These are phyloP conservation scores for Rhodamnia argentea DNA, from an alignment of 345 rosid species.

Conservation along the genomic window DNA sequence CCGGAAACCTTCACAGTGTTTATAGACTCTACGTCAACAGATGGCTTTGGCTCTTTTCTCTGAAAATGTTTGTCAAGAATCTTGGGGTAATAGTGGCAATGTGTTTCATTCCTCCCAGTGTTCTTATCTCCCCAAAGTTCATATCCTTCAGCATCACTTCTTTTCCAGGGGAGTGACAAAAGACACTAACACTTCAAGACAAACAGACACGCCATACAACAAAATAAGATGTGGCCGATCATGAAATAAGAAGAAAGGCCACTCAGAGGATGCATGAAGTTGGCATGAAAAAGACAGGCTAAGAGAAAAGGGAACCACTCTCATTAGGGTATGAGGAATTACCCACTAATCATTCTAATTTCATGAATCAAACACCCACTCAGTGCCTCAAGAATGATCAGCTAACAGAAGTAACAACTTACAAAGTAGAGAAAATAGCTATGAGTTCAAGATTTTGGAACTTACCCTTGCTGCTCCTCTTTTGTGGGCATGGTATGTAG, in stretches of 20 bases:
- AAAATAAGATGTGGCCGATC: background rate
- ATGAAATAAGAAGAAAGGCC: background rate
- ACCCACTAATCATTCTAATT: background rate
- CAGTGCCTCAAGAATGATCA: background rate
- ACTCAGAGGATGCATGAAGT: background rate
- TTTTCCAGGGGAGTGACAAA: background rate
- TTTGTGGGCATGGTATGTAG: conserved; percentile 75
- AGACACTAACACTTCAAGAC: background rate
- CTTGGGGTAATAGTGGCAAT: background rate
- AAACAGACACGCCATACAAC: background rate
- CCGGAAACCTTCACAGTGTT: background rate
- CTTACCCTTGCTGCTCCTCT: conserved; percentile 86
- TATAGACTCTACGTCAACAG: background rate
- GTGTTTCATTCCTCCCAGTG: background rate
- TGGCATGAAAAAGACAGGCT: background rate
- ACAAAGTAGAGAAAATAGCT: background rate
- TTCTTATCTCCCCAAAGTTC: background rate
- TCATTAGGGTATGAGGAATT: background rate
- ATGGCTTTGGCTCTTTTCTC: background rate
- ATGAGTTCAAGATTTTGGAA: background rate
- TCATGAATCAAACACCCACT: background rate
- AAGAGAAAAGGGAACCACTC: background rate
- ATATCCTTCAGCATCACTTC: background rate
- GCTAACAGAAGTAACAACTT: background rate
- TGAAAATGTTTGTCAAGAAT: background rate